Evolutionary conservation across 768 basidiomycete genomes (phyloP).

Genomic region (Gloeophyllum trabeum): DNA sequence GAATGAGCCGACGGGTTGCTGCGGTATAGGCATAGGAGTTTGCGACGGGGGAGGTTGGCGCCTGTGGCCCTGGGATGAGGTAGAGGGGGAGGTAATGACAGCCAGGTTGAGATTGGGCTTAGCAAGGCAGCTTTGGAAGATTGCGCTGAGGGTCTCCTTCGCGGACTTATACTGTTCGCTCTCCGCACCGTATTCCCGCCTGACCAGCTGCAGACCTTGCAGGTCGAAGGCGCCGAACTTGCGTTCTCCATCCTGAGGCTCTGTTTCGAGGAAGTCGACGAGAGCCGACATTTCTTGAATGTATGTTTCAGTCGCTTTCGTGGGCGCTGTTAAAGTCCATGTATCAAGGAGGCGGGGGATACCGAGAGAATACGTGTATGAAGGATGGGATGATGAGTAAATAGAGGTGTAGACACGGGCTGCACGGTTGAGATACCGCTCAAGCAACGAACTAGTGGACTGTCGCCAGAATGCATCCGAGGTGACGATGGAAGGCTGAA

Average conservation of each 20-base stretch:
- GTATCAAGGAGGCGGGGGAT: slow-evolving; percentile 25
- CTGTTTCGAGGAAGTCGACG: slow-evolving; percentile 37
- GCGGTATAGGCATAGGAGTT: slow-evolving; percentile 33
- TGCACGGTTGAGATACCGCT: slow-evolving; percentile 50
- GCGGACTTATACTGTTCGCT: slow-evolving; percentile 47
- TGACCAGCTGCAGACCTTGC: slow-evolving; percentile 35
- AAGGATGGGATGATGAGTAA: slow-evolving; percentile 24
- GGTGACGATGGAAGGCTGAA: slow-evolving; percentile 37
- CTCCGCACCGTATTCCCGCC: slow-evolving; percentile 29
- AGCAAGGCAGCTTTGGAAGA: slow-evolving; percentile 33
- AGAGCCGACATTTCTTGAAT: slow-evolving; percentile 31
- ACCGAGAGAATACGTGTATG: slow-evolving; percentile 15
- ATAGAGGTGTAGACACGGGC: slow-evolving; percentile 44
- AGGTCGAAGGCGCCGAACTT: slow-evolving; percentile 57
- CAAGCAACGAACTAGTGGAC: slow-evolving; percentile 40
- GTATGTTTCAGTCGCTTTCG: slow-evolving; percentile 26
- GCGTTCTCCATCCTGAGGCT: slow-evolving; percentile 17
- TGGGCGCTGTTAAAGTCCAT: slow-evolving; percentile 29
- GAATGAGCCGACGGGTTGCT: slow-evolving; percentile 43
- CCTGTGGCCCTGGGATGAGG: slow-evolving; percentile 19
- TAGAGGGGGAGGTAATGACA: slow-evolving; percentile 30
- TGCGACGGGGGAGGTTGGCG: slow-evolving; percentile 19
- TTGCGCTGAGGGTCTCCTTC: slow-evolving; percentile 29
- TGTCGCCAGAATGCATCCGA: slow-evolving; percentile 18
- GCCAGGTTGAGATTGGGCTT: slow-evolving; percentile 34